Evolutionary conservation across 331 rosid genomes (phyloP).

Genomic region (Acacia concinna): DNA sequence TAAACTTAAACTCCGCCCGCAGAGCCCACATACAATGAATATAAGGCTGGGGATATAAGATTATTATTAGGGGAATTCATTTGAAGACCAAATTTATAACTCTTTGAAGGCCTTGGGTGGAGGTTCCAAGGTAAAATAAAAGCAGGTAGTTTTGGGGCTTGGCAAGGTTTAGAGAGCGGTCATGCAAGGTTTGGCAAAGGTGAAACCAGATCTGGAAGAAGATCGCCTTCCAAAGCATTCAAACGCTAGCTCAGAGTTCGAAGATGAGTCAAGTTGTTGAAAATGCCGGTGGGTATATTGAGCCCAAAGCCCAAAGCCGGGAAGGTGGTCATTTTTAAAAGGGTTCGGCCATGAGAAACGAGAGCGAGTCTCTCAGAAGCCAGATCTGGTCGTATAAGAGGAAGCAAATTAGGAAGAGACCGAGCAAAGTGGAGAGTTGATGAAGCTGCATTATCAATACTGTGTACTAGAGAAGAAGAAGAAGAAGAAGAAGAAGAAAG

Average conservation of each 20-base stretch:
- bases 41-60: no score
- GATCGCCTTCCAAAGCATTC: constrained; percentile 67
- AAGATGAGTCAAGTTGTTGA: constrained; percentile 62
- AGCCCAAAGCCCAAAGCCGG: constrained; percentile 81
- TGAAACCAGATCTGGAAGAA: constrained; percentile 83
- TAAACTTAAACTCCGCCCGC: no score
- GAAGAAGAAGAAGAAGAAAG: background rate
- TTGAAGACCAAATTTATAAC: no score
- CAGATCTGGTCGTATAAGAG: constrained; percentile 59
- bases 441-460: constrained; percentile 21
- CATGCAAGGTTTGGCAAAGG: no score
- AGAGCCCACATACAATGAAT: no score
- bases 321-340: constrained; percentile 60
- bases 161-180: no score
- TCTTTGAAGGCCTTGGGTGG: no score
- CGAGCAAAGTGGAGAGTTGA: constrained; percentile 15
- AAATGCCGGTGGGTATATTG: constrained; percentile 61
- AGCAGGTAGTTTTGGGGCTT: no score
- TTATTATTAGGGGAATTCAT: no score
- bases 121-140: no score
- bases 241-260: constrained; percentile 90
- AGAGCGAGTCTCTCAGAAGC: constrained; percentile 70
- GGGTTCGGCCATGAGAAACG: constrained; percentile 79
- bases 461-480: background rate
- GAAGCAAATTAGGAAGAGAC: constrained; percentile 27